Conservation (phyloP, 2,329 filamentous ascomycete species). For the Ascochyta koolunga region DNA sequence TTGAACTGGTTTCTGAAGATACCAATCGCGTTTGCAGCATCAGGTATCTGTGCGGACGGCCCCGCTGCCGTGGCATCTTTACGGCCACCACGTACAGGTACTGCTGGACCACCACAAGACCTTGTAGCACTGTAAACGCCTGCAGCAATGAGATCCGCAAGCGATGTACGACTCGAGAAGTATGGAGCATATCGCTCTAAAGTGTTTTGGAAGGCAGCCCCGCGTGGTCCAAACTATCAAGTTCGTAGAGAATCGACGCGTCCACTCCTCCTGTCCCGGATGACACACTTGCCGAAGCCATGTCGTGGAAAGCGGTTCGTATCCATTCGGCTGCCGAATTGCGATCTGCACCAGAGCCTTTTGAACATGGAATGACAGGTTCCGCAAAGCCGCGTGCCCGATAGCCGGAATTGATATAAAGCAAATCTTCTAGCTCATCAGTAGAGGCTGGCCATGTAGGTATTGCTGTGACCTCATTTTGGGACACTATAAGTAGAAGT, state of each 20-base stretch:
- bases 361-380: conserved; percentile 62
- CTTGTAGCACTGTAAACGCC: conserved; percentile 65
- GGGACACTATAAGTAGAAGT: conserved; percentile 16
- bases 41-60: conserved; percentile 59
- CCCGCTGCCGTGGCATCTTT: conserved; percentile 60
- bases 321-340: conserved; percentile 68
- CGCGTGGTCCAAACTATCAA: conserved; percentile 61
- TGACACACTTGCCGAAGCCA: conserved; percentile 60
- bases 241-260: conserved; percentile 65
- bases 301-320: conserved; percentile 67
- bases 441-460: conserved; percentile 66
- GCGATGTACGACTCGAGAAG: conserved; percentile 57
- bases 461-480: conserved; percentile 46
- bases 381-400: conserved; percentile 62
- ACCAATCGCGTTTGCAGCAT: conserved; percentile 61
- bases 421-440: conserved; percentile 69
- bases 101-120: conserved; percentile 62
- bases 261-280: conserved; percentile 62
- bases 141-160: conserved; percentile 65
- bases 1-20: conserved; percentile 63
- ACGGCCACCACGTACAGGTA: conserved; percentile 62
- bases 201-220: conserved; percentile 56
- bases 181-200: conserved; percentile 59
- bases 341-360: conserved; percentile 55
- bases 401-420: conserved; percentile 64